phyloP scores from a whole-genome alignment of 1,284 basidiomycete species.

The Microstroma glucosiphilum region DNA sequence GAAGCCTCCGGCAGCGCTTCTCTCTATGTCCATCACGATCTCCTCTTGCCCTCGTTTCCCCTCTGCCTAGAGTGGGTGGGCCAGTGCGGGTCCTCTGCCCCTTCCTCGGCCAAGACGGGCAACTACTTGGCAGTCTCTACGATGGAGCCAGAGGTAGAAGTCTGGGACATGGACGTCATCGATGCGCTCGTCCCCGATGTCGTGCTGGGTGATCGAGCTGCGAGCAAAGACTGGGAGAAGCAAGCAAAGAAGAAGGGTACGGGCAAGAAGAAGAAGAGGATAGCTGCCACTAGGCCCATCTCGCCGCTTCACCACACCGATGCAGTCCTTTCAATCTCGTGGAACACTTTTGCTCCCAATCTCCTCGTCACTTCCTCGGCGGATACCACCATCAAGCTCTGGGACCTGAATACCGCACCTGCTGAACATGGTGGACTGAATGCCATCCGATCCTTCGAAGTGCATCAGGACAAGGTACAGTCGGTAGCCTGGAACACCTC shows the following conservation, averaged over 20 bases:
- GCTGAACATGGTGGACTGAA: slow-evolving; percentile 51
- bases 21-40: slow-evolving; percentile 93
- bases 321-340: slow-evolving; percentile 81
- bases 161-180: slow-evolving; percentile 90
- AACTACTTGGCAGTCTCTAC: slow-evolving; percentile 95
- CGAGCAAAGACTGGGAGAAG: slow-evolving; percentile 30
- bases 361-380: slow-evolving; percentile 86
- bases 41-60: slow-evolving; percentile 94
- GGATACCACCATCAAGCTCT: slow-evolving; percentile 91
- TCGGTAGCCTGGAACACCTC: slow-evolving; percentile 88
- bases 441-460: slow-evolving; percentile 74
- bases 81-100: slow-evolving; percentile 61
- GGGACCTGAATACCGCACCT: slow-evolving; percentile 72
- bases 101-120: slow-evolving; percentile 48
- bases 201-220: slow-evolving; percentile 74
- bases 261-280: slow-evolving; percentile 43
- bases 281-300: not conserved
- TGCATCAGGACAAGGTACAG: slow-evolving; percentile 96
- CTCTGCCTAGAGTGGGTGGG: slow-evolving; percentile 99
- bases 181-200: slow-evolving; percentile 91
- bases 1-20: slow-evolving; percentile 54
- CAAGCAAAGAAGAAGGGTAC: slow-evolving; percentile 31
- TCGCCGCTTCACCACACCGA: slow-evolving; percentile 69
- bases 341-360: slow-evolving; percentile 84
- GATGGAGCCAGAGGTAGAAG: slow-evolving; percentile 95